Conservation (phyloP, 208 protist genomes). For the Novymonas esmeraldas region DNA sequence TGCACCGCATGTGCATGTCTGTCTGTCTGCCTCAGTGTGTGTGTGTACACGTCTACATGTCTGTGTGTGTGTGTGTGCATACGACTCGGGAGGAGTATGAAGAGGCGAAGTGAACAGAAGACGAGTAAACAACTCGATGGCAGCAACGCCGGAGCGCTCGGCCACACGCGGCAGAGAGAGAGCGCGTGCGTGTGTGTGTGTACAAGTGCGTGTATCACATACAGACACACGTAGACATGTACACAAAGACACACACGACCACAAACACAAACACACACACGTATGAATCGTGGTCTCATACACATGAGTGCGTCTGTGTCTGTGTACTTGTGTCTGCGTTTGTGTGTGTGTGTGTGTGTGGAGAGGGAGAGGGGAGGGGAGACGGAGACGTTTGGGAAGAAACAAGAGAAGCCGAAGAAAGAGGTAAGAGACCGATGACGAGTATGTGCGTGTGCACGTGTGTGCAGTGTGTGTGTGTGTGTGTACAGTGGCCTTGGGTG, state of each 20-base stretch:
- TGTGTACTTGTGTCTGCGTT: background rate
- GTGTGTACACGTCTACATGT: too few species aligned
- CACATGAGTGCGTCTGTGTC: too few species aligned
- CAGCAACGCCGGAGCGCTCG: background rate
- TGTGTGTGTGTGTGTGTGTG: background rate
- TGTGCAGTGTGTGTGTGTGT: too few species aligned
- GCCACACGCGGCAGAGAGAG: background rate
- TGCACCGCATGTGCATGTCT: too few species aligned
- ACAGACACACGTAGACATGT: too few species aligned
- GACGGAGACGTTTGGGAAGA: background rate
- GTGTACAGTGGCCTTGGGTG: too few species aligned
- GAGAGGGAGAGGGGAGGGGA: background rate
- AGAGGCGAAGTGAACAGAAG: background rate
- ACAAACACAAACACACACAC: background rate
- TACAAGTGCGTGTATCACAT: background rate
- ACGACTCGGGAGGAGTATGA: too few species aligned
- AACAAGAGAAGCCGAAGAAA: background rate
- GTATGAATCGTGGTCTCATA: too few species aligned
- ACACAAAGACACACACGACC: background rate
- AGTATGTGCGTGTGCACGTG: too few species aligned
- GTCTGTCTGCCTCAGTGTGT: too few species aligned
- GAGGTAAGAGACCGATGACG: too few species aligned
- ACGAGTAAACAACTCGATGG: background rate
- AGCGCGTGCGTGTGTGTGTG: background rate
- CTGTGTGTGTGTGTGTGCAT: too few species aligned